Base-by-base conservation (phyloP, 1,284 basidiomycete genomes). In the Ustilago cynodontis region DNA sequence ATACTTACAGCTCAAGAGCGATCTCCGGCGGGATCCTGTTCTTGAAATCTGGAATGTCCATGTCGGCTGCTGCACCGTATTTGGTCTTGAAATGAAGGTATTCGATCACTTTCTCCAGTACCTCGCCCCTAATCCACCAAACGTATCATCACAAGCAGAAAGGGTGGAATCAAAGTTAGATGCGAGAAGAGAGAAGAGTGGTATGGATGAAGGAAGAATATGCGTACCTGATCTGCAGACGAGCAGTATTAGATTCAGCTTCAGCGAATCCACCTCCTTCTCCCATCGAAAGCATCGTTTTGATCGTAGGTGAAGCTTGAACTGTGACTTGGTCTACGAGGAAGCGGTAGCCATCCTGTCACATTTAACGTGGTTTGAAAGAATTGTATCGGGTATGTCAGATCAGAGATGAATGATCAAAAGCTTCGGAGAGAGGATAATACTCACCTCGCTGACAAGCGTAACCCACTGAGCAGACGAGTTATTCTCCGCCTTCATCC, bases 71-170 rank as follows among this genome's bases (percentile, higher is more conserved):
- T 16, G 88, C 88, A 64, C 90, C 89, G 82, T 93, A 93, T 66
- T 91, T 87, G 0, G 90, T 88, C 86, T 92, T 93, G 88, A 92
- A 94, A 60, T 89, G 87, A 86, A 94, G 90, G 82, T 93, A 94
- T 84, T 94, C 93, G 43, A 92, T 88, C 33, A 94, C 88, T 82
- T 93, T 94, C 85, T 94, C 93, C 2, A 93, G 90, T 28, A 94
- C 90, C 41, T 91, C 89, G 2, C 90, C 91, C 31, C 93, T 93
- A 79, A 18, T 49, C 2, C 37, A 39, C 18, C 18, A 22, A 45
- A 9, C 2, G 54, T 45, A 33, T 13, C 51, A 28, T n/a, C n/a
- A n/a, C n/a, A 31, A 58, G 24, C 14, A 33, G 35, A 11, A 16
- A 33, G 31, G 31, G 31, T 33, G 11, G 31, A 33, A 33, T 33